A percentile compares a stretch with the other conserved stretches of the same genome.
phyloP scores from a whole-genome alignment of 2,329 filamentous ascomycete genomes.

The Zymoseptoria crescenta region DNA sequence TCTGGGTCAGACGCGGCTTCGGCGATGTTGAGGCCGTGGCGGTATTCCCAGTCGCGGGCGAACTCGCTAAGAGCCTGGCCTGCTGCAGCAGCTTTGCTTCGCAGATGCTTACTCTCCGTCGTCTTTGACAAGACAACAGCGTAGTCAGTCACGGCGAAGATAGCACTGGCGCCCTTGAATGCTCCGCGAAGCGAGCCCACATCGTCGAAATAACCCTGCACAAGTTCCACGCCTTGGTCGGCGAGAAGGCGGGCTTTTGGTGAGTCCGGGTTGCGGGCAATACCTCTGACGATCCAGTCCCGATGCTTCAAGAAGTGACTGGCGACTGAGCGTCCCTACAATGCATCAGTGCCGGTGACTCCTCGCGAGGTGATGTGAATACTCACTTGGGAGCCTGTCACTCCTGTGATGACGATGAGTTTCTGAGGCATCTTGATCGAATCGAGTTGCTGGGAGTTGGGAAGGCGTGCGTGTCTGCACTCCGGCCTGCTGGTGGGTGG shows the following conservation, averaged over 20 bases:
- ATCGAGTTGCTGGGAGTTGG: neutral
- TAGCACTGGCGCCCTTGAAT: conserved; percentile 32
- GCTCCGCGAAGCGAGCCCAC: conserved; percentile 26
- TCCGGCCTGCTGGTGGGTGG: neutral
- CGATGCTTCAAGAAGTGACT: conserved; percentile 11
- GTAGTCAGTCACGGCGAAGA: conserved; percentile 30
- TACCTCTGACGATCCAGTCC: conserved; percentile 24
- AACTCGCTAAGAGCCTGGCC: neutral
- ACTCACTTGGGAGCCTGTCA: conserved; percentile 12
- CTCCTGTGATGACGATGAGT: conserved; percentile 17
- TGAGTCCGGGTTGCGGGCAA: conserved; percentile 39
- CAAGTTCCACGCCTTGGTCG: conserved; percentile 32
- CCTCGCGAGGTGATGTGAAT: neutral
- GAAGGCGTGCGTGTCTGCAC: neutral
- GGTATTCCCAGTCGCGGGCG: conserved; percentile 11
- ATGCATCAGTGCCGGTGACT: neutral
- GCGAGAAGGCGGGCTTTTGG: conserved; percentile 28
- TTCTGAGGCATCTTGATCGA: conserved; percentile 2
- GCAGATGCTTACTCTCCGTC: neutral
- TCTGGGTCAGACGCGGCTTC: neutral
- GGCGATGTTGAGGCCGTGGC: conserved; percentile 9
- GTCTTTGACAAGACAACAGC: conserved; percentile 1
- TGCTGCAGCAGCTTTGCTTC: neutral
- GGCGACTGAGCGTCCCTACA: conserved; percentile 12
- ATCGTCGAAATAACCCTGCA: conserved; percentile 31